Percentiles rank a stretch among this genome's conserved stretches.
These are phyloP conservation scores for Carallia pectinifolia DNA, from an alignment of 345 rosid genomes.

Conservation along the genomic window DNA sequence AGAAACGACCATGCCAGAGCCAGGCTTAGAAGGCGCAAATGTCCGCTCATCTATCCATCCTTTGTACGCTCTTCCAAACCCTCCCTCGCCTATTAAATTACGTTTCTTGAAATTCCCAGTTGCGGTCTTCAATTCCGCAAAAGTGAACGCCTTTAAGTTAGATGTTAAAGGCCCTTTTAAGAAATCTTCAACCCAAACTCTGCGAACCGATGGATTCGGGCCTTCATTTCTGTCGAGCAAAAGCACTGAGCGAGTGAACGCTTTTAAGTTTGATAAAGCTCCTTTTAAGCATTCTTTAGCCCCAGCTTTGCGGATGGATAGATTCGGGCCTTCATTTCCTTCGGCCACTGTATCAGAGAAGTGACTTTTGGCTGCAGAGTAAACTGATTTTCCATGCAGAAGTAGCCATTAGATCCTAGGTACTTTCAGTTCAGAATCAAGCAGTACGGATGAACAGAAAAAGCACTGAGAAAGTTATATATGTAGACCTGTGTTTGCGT, in stretches of 20 bases:
- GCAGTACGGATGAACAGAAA: too few relatives aligned
- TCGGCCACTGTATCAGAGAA: conserved; percentile 35
- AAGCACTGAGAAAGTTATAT: too few relatives aligned
- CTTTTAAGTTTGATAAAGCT: too few relatives aligned
- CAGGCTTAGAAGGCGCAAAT: conserved; percentile 51
- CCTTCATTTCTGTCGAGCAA: too few relatives aligned
- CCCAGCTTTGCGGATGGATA: background rate
- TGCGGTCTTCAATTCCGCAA: conserved; percentile 57
- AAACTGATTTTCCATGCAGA: too few relatives aligned
- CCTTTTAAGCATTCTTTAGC: too few relatives aligned
- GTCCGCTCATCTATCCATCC: conserved; percentile 77
- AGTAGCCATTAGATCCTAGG: background rate
- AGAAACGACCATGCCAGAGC: conserved; percentile 65
- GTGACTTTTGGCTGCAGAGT: conserved; percentile 41
- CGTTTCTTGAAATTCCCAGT: conserved; percentile 60
- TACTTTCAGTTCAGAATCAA: conserved; percentile 28
- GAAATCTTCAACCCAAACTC: conserved; percentile 19
- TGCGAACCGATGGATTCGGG: conserved; percentile 8
- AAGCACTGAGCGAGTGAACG: too few relatives aligned
- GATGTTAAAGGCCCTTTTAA: background rate
- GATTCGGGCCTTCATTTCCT: conserved; percentile 15
- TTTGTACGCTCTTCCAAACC: conserved; percentile 72
- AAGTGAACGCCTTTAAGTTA: conserved; percentile 48
- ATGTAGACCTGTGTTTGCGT: too few relatives aligned
- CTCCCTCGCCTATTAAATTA: conserved; percentile 70